Percentiles rank a stretch among this genome's conserved stretches.
Evolutionary conservation across 192 early-diverging fungal species (phyloP).

Genomic region (Mortierella claussenii): DNA sequence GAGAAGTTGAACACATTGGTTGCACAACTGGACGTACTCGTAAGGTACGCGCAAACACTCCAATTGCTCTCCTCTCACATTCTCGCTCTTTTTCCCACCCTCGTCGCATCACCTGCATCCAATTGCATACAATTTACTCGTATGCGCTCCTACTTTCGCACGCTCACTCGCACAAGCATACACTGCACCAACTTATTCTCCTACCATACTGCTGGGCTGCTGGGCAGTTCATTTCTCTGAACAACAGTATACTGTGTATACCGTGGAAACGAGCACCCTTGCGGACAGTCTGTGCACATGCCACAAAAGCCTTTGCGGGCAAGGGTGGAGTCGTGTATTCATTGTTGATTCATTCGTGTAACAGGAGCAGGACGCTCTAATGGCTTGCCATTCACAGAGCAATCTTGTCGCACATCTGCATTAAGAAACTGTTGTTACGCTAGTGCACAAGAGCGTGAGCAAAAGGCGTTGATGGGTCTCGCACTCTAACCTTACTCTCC

Average conservation of each 20-base stretch:
- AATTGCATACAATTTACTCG: not conserved
- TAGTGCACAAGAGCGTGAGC: too few relatives aligned
- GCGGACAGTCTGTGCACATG: not conserved
- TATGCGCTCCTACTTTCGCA: not conserved
- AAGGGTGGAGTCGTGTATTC: not conserved
- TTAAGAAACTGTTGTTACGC: too few relatives aligned
- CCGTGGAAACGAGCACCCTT: too few relatives aligned
- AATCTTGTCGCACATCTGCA: too few relatives aligned
- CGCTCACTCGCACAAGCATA: not conserved
- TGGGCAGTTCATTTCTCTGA: too few relatives aligned
- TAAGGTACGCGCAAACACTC: too few relatives aligned
- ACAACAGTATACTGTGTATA: too few relatives aligned
- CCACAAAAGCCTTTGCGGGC: not conserved
- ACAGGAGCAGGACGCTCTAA: not conserved
- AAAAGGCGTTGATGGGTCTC: not conserved
- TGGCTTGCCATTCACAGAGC: not conserved
- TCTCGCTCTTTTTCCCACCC: not conserved
- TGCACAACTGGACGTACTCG: constrained; percentile 88
- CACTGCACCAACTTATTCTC: too few relatives aligned
- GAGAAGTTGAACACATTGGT: constrained; percentile 81
- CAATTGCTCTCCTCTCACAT: too few relatives aligned
- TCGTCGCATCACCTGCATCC: not conserved
- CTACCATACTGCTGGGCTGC: too few relatives aligned
- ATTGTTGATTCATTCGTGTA: constrained; percentile 12
- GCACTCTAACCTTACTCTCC: not conserved